These are phyloP conservation scores for Eragrostis nindensis DNA, from an alignment of 176 grass and related monocot species.

Conservation along the genomic window DNA sequence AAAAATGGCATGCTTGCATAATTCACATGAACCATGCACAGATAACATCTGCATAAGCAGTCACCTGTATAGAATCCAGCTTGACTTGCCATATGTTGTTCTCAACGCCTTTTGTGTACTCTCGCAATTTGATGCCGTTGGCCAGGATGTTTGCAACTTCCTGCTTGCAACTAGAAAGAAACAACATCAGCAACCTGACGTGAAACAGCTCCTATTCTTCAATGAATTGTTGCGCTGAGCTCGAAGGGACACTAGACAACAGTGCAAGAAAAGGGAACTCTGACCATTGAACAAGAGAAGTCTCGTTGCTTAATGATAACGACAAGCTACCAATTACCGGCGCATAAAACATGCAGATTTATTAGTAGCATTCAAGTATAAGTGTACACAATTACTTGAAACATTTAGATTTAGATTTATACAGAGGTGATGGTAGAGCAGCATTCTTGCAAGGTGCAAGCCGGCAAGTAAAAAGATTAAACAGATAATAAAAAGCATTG, in stretches of 20 bases:
- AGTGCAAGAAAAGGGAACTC: background rate
- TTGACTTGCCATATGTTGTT: constrained; percentile 88
- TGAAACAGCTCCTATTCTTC: background rate
- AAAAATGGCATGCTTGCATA: background rate
- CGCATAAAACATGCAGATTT: too few species aligned
- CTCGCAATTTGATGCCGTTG: constrained; percentile 84
- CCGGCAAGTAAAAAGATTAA: too few species aligned
- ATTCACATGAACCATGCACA: constrained; percentile 25
- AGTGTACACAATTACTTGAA: too few species aligned
- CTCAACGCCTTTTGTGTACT: constrained; percentile 98
- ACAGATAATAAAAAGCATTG: too few species aligned
- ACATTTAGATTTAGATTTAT: too few species aligned
- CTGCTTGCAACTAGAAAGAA: constrained; percentile 35
- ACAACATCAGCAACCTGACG: constrained; percentile 23
- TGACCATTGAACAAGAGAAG: background rate
- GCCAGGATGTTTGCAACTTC: constrained; percentile 92
- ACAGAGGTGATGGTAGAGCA: too few species aligned
- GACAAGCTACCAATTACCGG: constrained; percentile 4
- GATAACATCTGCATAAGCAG: constrained; percentile 7
- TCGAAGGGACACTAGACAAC: background rate
- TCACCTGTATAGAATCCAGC: constrained; percentile 94
- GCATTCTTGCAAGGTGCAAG: too few species aligned
- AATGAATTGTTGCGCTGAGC: background rate
- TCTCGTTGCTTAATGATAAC: background rate
- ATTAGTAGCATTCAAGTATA: too few species aligned